These are phyloP conservation scores for Fusarium sp. DNA, from an alignment of 2,329 filamentous ascomycete species.

Conservation along the genomic window DNA sequence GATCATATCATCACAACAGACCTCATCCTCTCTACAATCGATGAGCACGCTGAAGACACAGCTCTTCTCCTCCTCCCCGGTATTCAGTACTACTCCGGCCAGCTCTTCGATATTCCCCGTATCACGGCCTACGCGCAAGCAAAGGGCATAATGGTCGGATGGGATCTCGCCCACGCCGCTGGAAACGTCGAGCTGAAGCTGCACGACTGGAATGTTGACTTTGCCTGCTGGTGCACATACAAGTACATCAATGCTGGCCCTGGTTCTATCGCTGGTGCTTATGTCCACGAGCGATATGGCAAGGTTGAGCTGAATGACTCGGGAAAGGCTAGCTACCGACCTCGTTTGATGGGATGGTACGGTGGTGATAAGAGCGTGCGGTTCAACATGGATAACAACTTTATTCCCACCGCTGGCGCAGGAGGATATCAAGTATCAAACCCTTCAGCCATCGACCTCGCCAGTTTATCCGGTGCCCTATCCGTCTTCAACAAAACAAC, in stretches of 20 bases:
- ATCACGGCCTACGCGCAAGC: conserved; percentile 84
- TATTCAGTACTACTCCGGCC: conserved; percentile 93
- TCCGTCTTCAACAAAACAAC: conserved; percentile 79
- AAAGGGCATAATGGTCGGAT: conserved; percentile 80
- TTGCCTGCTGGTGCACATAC: conserved; percentile 94
- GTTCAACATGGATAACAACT: conserved; percentile 87
- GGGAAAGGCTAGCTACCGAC: conserved; percentile 64
- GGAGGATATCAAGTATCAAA: conserved; percentile 89
- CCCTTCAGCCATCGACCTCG: conserved; percentile 81
- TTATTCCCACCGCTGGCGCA: conserved; percentile 82
- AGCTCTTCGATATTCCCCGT: conserved; percentile 83
- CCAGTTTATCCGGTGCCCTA: conserved; percentile 78
- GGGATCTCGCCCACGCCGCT: conserved; percentile 89
- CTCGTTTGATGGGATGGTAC: conserved; percentile 87
- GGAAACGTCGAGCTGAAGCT: conserved; percentile 85
- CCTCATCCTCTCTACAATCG: conserved; percentile 79
- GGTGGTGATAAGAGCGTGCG: conserved; percentile 81
- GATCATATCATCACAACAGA: conserved; percentile 75
- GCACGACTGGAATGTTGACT: conserved; percentile 92
- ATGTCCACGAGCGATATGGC: conserved; percentile 83
- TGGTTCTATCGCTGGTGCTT: conserved; percentile 82
- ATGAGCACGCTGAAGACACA: conserved; percentile 77
- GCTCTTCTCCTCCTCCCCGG: conserved; percentile 86
- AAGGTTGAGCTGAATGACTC: conserved; percentile 61
- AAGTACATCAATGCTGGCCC: conserved; percentile 93